These are phyloP conservation scores for Amylocarpus encephaloides DNA, from an alignment of 2,329 filamentous ascomycete genomes.

Conservation along the genomic window DNA sequence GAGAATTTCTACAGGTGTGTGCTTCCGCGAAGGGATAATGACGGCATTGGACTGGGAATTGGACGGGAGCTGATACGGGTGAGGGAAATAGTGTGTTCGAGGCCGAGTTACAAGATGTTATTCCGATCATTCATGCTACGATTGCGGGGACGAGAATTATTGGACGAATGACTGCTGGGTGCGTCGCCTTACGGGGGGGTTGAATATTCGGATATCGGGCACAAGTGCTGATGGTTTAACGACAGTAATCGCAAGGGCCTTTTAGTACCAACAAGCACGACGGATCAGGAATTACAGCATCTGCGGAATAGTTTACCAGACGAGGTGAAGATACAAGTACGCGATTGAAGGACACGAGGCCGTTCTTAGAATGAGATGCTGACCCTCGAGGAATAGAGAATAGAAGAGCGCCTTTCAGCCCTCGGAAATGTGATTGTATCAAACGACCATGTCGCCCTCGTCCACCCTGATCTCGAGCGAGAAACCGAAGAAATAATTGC, in stretches of 20 bases:
- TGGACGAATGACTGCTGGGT: slow-evolving; percentile 89
- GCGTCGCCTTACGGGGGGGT: slow-evolving; percentile 30
- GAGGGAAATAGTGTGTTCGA: slow-evolving; percentile 72
- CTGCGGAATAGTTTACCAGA: slow-evolving; percentile 92
- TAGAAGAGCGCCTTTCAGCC: slow-evolving; percentile 93
- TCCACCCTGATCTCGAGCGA: slow-evolving; percentile 93
- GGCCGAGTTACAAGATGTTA: slow-evolving; percentile 92
- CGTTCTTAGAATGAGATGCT: background rate
- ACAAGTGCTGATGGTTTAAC: slow-evolving; percentile 10
- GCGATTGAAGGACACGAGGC: background rate
- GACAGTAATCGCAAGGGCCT: slow-evolving; percentile 88
- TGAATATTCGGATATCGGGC: background rate
- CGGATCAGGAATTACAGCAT: slow-evolving; percentile 97
- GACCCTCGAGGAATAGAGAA: slow-evolving; percentile 50
- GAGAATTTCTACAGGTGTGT: slow-evolving; percentile 94
- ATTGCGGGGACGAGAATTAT: slow-evolving; percentile 96
- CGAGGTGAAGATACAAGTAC: slow-evolving; percentile 68
- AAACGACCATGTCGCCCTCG: slow-evolving; percentile 94
- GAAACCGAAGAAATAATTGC: slow-evolving; percentile 99
- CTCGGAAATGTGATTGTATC: slow-evolving; percentile 94
- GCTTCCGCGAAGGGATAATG: background rate
- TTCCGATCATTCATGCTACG: slow-evolving; percentile 93
- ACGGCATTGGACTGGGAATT: slow-evolving; percentile 2
- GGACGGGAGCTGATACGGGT: slow-evolving; percentile 7
- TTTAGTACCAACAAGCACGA: slow-evolving; percentile 90